These are phyloP conservation scores for Pythium insidiosum DNA, from an alignment of 352 stramenopile species.

Conservation along the genomic window DNA sequence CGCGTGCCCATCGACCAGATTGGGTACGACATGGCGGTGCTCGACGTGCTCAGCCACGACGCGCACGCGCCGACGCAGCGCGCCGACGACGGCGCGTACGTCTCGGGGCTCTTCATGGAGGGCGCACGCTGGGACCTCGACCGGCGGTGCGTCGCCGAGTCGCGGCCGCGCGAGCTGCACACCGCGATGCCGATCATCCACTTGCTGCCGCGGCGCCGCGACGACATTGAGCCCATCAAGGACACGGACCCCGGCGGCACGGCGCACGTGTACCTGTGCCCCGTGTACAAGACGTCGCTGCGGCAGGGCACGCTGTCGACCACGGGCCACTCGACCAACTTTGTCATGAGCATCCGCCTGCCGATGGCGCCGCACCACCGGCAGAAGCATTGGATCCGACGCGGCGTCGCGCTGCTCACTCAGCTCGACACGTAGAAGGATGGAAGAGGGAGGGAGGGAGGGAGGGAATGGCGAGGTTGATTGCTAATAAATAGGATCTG, in stretches of 20 bases:
- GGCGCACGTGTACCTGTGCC: conserved; percentile 89
- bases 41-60: too few relatives aligned
- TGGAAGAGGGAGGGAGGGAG: too few relatives aligned
- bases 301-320: conserved; percentile 89
- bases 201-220: conserved; percentile 66
- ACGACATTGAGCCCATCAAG: conserved; percentile 83
- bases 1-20: conserved; percentile 89
- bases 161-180: conserved; percentile 78
- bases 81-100: conserved; percentile 82
- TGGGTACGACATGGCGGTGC: conserved; percentile 82
- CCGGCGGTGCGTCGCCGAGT: conserved; percentile 73
- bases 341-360: conserved; percentile 92
- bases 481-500: too few relatives aligned
- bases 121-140: conserved; percentile 79
- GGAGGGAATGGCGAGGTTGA: too few relatives aligned
- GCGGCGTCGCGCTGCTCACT: conserved; percentile 90
- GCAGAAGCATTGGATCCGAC: conserved; percentile 94
- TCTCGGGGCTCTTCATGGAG: conserved; percentile 89
- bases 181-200: conserved; percentile 83
- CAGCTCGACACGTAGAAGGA: conserved; percentile 84
- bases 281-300: conserved; percentile 91
- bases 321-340: conserved; percentile 94
- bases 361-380: conserved; percentile 82
- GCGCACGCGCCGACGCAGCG: conserved; percentile 27
- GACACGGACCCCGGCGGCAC: conserved; percentile 85